Conservation (phyloP, 2,329 filamentous ascomycete genomes). For the Aspergillus udagawae region DNA sequence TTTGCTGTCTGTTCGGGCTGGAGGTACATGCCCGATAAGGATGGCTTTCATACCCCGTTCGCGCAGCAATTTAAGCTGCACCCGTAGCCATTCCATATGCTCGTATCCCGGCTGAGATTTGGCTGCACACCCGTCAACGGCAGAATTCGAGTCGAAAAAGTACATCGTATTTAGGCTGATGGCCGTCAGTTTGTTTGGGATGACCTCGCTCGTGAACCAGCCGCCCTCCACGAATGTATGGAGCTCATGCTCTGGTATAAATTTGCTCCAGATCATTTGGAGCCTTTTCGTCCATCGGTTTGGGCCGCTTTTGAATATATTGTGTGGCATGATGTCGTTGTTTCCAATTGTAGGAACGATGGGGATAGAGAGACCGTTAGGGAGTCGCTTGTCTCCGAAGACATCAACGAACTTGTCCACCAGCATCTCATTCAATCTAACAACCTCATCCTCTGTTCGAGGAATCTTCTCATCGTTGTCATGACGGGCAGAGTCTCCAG, state of each 20-base stretch:
- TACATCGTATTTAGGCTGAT: conserved; percentile 96
- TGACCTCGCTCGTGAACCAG: conserved; percentile 91
- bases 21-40: conserved; percentile 88
- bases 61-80: conserved; percentile 81
- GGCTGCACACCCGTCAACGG: conserved; percentile 80
- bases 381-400: conserved; percentile 58
- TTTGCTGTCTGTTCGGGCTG: conserved; percentile 80
- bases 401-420: conserved; percentile 71
- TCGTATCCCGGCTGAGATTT: conserved; percentile 83
- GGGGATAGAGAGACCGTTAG: conserved; percentile 64
- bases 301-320: conserved; percentile 80
- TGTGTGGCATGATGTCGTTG: conserved; percentile 96
- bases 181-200: conserved; percentile 78
- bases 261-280: conserved; percentile 71
- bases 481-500: conserved; percentile 83
- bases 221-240: conserved; percentile 90
- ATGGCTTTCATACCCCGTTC: conserved; percentile 89
- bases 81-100: conserved; percentile 92
- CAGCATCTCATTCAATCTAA: conserved; percentile 70
- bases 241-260: conserved; percentile 88
- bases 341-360: conserved; percentile 91
- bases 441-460: conserved; percentile 70
- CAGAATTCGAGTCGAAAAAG: conserved; percentile 89
- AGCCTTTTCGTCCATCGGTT: conserved; percentile 82
- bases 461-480: conserved; percentile 81